Percentiles rank a stretch among this genome's conserved stretches.
Evolutionary conservation across 495 filamentous ascomycete species (phyloP).

Genomic region (Penicillium herquei): DNA sequence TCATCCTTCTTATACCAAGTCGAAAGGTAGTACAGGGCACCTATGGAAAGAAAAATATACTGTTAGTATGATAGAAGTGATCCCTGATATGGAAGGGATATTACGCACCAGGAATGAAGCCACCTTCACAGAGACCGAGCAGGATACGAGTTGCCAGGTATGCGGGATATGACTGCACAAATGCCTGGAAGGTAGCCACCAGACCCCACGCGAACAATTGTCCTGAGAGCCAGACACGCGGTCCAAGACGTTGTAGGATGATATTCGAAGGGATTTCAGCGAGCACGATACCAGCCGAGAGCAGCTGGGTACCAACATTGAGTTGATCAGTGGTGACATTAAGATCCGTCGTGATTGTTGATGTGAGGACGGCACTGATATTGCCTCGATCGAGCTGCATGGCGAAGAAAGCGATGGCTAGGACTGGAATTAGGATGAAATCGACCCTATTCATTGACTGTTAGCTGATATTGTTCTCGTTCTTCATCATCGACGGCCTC

Average conservation of each 20-base stretch:
- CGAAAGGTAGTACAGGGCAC: slow-evolving; percentile 57
- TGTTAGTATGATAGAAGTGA: slow-evolving; percentile 21
- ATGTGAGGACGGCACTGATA: slow-evolving; percentile 50
- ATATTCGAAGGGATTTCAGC: slow-evolving; percentile 59
- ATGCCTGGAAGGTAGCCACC: slow-evolving; percentile 59
- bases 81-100: slow-evolving; percentile 16
- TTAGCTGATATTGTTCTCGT: not conserved
- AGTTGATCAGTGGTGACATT: slow-evolving; percentile 56
- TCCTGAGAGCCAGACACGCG: slow-evolving; percentile 50
- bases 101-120: slow-evolving; percentile 54
- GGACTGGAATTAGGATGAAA: slow-evolving; percentile 49
- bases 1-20: slow-evolving; percentile 61
- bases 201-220: slow-evolving; percentile 61
- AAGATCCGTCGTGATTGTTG: slow-evolving; percentile 51
- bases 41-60: slow-evolving; percentile 19
- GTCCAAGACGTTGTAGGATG: slow-evolving; percentile 54
- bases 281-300: slow-evolving; percentile 56
- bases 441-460: slow-evolving; percentile 40
- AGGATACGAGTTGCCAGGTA: slow-evolving; percentile 53
- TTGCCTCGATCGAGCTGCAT: slow-evolving; percentile 56
- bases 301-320: slow-evolving; percentile 55
- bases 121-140: slow-evolving; percentile 57
- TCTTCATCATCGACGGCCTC: not conserved
- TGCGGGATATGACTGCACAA: slow-evolving; percentile 49
- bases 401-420: slow-evolving; percentile 58